Evolutionary conservation across 495 filamentous ascomycete genomes (phyloP).

Genomic region (Penicillium coprophilum): DNA sequence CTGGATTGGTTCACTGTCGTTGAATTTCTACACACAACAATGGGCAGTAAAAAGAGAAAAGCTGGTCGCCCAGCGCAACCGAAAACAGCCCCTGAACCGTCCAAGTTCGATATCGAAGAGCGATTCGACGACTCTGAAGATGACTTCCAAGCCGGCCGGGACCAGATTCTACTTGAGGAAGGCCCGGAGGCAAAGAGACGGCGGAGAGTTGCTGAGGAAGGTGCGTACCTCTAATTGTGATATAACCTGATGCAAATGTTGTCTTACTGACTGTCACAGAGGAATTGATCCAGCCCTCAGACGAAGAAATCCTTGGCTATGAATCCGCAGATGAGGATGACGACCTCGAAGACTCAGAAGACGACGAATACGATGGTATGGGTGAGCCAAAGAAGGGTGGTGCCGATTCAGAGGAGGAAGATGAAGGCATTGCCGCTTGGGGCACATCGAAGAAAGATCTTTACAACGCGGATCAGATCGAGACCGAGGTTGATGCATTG

Average conservation of each 20-base stretch:
- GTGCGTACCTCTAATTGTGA: conserved; percentile 34
- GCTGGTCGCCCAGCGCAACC: conserved; percentile 54
- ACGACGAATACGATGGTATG: conserved; percentile 38
- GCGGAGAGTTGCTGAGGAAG: conserved; percentile 63
- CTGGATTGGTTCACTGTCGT: conserved; percentile 4
- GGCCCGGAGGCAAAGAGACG: conserved; percentile 73
- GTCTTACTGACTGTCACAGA: conserved; percentile 43
- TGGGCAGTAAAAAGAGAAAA: conserved; percentile 79
- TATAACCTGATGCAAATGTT: neutral
- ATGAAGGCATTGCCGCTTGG: conserved; percentile 78
- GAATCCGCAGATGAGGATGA: conserved; percentile 50
- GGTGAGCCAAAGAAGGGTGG: conserved; percentile 27
- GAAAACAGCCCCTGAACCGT: conserved; percentile 39
- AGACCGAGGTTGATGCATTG: conserved; percentile 86
- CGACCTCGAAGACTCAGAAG: conserved; percentile 54
- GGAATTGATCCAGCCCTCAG: conserved; percentile 65
- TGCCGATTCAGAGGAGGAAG: conserved; percentile 53
- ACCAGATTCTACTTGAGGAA: conserved; percentile 82
- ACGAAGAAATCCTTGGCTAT: conserved; percentile 82
- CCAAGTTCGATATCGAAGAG: conserved; percentile 62
- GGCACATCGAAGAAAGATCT: conserved; percentile 86
- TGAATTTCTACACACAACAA: conserved; percentile 45
- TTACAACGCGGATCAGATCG: conserved; percentile 85
- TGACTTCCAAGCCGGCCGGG: conserved; percentile 79
- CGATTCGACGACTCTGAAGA: conserved; percentile 91